A percentile compares a stretch with the other conserved stretches of the same genome.
Conservation (phyloP, 345 rosid species). For the Salix arbutifolia region DNA sequence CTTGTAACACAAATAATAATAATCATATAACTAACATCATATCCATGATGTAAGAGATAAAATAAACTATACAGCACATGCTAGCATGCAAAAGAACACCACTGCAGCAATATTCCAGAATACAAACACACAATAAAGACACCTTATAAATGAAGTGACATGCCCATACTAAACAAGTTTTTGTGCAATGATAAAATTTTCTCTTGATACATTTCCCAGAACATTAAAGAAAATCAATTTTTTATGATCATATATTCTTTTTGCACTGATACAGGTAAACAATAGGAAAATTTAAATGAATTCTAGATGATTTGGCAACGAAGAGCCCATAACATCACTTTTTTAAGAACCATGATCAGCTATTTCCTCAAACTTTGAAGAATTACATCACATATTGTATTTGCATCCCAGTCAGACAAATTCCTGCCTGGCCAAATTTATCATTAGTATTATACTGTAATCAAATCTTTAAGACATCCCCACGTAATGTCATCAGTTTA, state of each 20-base stretch:
- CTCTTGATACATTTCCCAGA: neutral
- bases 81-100: neutral
- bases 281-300: neutral
- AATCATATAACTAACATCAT: neutral
- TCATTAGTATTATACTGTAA: neutral
- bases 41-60: neutral
- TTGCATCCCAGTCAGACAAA: neutral
- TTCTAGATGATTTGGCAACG: neutral
- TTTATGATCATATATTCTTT: neutral
- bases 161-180: neutral
- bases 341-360: neutral
- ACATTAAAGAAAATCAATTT: neutral
- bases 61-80: neutral
- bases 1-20: slow-evolving; percentile 32
- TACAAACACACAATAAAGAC: neutral
- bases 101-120: neutral
- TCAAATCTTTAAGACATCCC: neutral
- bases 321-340: neutral
- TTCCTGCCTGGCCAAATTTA: neutral
- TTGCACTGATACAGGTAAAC: no score
- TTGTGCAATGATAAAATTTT: neutral
- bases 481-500: neutral
- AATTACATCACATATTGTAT: neutral
- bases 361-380: neutral
- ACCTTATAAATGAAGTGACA: neutral